These are phyloP conservation scores for Solanum hybrid DNA, from an alignment of 305 asterid species.

Conservation along the genomic window DNA sequence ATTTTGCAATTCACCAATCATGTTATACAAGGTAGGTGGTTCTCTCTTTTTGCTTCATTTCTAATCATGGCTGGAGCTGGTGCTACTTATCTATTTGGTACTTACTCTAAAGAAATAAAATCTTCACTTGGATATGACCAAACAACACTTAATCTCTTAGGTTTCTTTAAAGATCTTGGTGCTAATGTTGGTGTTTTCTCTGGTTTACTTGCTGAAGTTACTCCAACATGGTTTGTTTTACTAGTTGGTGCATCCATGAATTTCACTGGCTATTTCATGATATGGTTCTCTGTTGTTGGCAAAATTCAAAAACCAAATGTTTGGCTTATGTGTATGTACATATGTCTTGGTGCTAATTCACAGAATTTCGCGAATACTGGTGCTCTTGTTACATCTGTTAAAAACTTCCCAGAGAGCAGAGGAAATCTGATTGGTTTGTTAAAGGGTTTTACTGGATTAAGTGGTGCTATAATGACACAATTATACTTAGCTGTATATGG, in stretches of 20 bases:
- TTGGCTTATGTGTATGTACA: constrained; percentile 76
- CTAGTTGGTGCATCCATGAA: constrained; percentile 63
- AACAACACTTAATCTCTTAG: constrained; percentile 70
- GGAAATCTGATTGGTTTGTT: constrained; percentile 55
- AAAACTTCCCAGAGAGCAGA: constrained; percentile 64
- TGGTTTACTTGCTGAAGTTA: constrained; percentile 63
- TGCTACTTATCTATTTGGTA: constrained; percentile 71
- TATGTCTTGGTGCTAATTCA: constrained; percentile 78
- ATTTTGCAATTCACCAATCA: constrained; percentile 30
- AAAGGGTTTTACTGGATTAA: constrained; percentile 70
- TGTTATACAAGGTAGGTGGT: constrained; percentile 72
- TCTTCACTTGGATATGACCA: constrained; percentile 68
- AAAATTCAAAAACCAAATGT: constrained; percentile 40
- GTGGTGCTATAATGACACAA: constrained; percentile 79
- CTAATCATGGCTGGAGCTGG: constrained; percentile 89
- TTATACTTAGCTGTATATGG: constrained; percentile 67
- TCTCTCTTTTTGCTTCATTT: constrained; percentile 75
- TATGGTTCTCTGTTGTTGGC: constrained; percentile 54
- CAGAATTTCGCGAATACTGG: constrained; percentile 86
- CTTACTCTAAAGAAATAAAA: constrained; percentile 73
- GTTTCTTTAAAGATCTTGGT: constrained; percentile 73
- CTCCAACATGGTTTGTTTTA: constrained; percentile 74
- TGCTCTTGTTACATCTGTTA: constrained; percentile 66
- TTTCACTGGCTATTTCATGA: constrained; percentile 72
- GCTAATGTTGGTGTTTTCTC: constrained; percentile 78